Evolutionary conservation across 2,329 filamentous ascomycete genomes (phyloP), one percentile per base, ranked within the genome.

Genomic region (Aspergillus melleus): DNA sequence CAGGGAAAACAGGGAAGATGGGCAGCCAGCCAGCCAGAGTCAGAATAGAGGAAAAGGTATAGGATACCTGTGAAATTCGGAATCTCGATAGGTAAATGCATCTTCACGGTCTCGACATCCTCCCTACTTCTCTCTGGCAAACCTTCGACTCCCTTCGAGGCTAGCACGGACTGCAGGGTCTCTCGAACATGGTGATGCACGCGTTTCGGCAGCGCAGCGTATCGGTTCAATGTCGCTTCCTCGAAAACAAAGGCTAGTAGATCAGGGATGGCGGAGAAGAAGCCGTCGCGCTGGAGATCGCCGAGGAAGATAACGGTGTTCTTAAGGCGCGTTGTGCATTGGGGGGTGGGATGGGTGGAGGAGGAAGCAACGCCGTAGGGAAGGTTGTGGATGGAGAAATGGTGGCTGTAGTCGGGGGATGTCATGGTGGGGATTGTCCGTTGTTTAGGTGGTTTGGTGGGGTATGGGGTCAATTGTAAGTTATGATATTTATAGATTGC

Each of bases 21-120:
- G 26, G 26, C 26, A 29, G 26, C 6, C 8, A 29, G 26, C 6
- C 8, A 29, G 26, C 1, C 8, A 29, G 26, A 9, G 26, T 29
- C 4, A 9, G 26, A 29, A 29, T 29, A 29, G 26, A 73, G 0
- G 0, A 80, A 83, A 58, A 81, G 84, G 2, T 80, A 84, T 70
- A 85, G 86, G 69, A 87, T 29, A 70, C 68, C 86, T 49, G 78
- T 83, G 66, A 86, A 88, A 39, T 84, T 85, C 4, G 78, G 77
- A 19, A 86, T 80, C 3, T 75, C 70, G 42, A 89, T 72, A 0
- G 86, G 87, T 0, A 88, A 67, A 66, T 87, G 82, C 64, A 86
- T 71, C 4, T 72, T 72, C 19, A 82, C 79, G 32, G 76, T 68
- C 44, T 72, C 62, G 16, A 86, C 57, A 9, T 70, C 54, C 10